Evolutionary conservation across 345 rosid genomes (phyloP), one percentile per base, ranked within the genome.

Genomic region (Populus pruinosa): DNA sequence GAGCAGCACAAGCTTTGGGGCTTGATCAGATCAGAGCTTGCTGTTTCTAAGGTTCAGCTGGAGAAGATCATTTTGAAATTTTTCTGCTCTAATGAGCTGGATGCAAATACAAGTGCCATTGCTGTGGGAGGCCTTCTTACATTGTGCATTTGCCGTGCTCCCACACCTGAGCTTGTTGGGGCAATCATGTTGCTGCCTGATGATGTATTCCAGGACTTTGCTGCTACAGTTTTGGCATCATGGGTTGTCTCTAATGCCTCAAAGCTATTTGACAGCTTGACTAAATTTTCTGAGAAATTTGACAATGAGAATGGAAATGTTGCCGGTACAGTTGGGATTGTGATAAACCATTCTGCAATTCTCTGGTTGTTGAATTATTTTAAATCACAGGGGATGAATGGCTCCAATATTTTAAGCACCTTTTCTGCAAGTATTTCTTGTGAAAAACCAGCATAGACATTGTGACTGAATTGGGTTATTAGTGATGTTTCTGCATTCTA

Each of bases 1-100:
- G 89, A 86, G 81, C 92, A 89, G 71, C 84, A 89, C 77, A 87
- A 79, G 62, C 80, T 89, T 33, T 89, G 92, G 91, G 81, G 80
- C 64, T 82, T 89, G 76, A 75, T 85, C 11, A 79, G 88, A 71
- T 79, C 90, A n/a, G 92, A 89, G 83, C 82, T 89, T 83, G 53
- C 78, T 27, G 85, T 81, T 35, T 89, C 87, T 36, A 67, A 62
- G 36, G 36, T 86, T 66, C 82, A 64, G 75, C 76, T 86, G 65
- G 91, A 87, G 81, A 87, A 86, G 63, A 85, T 89, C 62, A 74
- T 89, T 76, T 74, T 83, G 23, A 77, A 85, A 67, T 73, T 89
- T 76, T 80, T 89, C 73, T 79, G 75, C 71, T 81, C 79, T 11
- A 78, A 25, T 56, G 79, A 79, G 59, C 67, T 87, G 69, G 87